Evolutionary conservation across 768 basidiomycete species (phyloP).

Genomic region (Collybia nuda): DNA sequence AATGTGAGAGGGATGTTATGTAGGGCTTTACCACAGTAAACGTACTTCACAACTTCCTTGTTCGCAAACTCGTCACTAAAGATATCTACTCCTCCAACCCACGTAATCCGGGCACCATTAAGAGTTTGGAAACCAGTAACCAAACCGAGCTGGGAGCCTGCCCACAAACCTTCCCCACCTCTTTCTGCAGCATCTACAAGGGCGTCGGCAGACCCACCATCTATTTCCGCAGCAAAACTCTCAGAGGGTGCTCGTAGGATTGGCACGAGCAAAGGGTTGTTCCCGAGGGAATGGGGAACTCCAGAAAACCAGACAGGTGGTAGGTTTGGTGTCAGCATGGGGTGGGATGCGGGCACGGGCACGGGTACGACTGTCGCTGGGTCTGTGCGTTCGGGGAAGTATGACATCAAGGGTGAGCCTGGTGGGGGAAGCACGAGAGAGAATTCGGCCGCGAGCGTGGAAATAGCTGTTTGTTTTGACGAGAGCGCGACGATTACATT

Average conservation of each 20-base stretch:
- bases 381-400: conserved; percentile 77
- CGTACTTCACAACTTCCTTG: conserved; percentile 61
- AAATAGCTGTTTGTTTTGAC: conserved; percentile 69
- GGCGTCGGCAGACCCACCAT: conserved; percentile 60
- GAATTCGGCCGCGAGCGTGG: conserved; percentile 87
- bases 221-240: conserved; percentile 74
- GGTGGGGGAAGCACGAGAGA: conserved; percentile 86
- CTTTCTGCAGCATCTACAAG: conserved; percentile 72
- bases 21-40: conserved; percentile 12
- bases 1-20: conserved; percentile 5
- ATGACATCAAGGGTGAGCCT: conserved; percentile 79
- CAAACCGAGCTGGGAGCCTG: conserved; percentile 72
- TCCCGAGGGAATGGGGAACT: conserved; percentile 59
- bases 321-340: conserved; percentile 46
- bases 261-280: conserved; percentile 79
- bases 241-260: conserved; percentile 76
- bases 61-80: conserved; percentile 76
- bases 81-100: conserved; percentile 78
- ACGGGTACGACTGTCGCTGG: conserved; percentile 68
- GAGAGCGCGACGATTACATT: conserved; percentile 87
- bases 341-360: conserved; percentile 36
- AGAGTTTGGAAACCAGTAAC: conserved; percentile 90
- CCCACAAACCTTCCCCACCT: conserved; percentile 80
- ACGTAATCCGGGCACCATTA: conserved; percentile 74
- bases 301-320: conserved; percentile 79